phyloP scores from a whole-genome alignment of 164 flowering plant species.

The Brasenia schreberi region DNA sequence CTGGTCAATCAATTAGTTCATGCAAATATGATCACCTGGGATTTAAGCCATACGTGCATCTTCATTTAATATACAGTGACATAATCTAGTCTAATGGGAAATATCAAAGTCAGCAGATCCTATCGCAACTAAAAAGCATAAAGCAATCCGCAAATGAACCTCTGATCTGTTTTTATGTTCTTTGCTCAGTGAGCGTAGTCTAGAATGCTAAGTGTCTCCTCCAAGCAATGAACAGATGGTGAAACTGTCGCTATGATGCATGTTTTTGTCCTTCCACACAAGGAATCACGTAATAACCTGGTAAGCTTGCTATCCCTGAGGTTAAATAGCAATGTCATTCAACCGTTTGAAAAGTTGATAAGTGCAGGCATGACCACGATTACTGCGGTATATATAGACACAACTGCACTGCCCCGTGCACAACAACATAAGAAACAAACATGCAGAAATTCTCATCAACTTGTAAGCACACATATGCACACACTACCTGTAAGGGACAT shows the following conservation, averaged over 20 bases:
- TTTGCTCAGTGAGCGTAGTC: slow-evolving; percentile 98
- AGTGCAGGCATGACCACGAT: neutral
- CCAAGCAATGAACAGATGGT: slow-evolving; percentile 90
- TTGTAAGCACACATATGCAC: slow-evolving; percentile 7
- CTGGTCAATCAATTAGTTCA: too few relatives aligned
- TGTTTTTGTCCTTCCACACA: slow-evolving; percentile 97
- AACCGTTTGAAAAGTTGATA: neutral
- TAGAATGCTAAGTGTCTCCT: slow-evolving; percentile 89
- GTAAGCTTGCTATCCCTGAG: slow-evolving; percentile 96
- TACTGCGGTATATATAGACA: too few relatives aligned
- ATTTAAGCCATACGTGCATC: too few relatives aligned
- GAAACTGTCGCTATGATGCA: slow-evolving; percentile 99
- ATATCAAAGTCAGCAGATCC: too few relatives aligned
- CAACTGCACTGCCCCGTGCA: neutral
- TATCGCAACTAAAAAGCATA: too few relatives aligned
- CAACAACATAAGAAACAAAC: neutral
- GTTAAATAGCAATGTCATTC: neutral
- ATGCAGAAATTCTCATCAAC: neutral
- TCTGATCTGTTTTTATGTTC: slow-evolving; percentile 89
- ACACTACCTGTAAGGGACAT: slow-evolving; percentile 79
- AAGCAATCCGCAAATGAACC: slow-evolving; percentile 22
- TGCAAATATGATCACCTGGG: too few relatives aligned
- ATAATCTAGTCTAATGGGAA: too few relatives aligned
- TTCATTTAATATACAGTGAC: too few relatives aligned
- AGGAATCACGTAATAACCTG: slow-evolving; percentile 83